A percentile compares a stretch with the other conserved stretches of the same genome.
These are phyloP conservation scores for Tetracentron sinense DNA, from an alignment of 164 flowering plant genomes.

Conservation along the genomic window DNA sequence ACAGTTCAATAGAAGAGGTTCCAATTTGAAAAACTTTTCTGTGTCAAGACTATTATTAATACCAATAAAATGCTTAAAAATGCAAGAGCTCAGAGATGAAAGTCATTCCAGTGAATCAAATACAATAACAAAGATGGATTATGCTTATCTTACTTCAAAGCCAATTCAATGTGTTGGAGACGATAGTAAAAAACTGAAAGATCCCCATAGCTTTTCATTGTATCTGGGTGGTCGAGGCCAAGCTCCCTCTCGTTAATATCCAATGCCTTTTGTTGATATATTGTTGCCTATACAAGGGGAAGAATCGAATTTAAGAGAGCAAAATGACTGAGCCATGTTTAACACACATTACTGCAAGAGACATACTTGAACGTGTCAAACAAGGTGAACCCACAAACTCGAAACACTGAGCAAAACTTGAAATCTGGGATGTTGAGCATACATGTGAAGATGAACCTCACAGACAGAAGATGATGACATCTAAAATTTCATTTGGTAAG, in stretches of 20 bases:
- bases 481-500: no score
- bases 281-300: slow-evolving; percentile 54
- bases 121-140: neutral
- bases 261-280: slow-evolving; percentile 91
- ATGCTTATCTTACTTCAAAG: slow-evolving; percentile 62
- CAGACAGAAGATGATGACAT: no score
- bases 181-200: slow-evolving; percentile 95
- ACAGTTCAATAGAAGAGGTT: no score
- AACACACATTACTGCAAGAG: neutral
- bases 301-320: slow-evolving; percentile 4
- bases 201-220: slow-evolving; percentile 96
- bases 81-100: neutral
- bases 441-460: neutral
- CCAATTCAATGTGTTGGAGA: slow-evolving; percentile 82
- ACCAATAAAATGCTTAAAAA: no score
- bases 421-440: neutral
- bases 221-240: slow-evolving; percentile 94
- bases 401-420: neutral
- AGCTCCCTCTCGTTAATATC: slow-evolving; percentile 95
- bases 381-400: neutral
- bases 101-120: neutral
- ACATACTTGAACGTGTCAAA: neutral
- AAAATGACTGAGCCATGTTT: neutral
- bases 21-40: neutral
- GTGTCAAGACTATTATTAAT: no score